Conservation (phyloP, 805 yeast species). For the Kodamaea laetipori region DNA sequence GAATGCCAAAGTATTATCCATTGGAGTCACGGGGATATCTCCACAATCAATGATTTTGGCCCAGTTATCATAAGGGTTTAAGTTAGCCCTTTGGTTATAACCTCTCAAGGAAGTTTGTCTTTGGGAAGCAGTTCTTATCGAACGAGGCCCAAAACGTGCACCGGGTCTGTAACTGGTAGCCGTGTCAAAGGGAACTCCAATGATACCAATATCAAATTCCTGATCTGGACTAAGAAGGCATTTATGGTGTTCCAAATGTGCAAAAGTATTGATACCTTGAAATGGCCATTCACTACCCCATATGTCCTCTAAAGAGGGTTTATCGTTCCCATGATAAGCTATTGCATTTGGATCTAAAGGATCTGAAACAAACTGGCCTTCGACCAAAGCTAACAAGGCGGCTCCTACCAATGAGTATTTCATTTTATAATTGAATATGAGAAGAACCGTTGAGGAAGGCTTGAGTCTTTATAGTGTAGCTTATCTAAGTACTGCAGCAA, state of each 20-base stretch:
- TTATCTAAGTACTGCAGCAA: no score
- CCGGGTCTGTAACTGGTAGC: constrained; percentile 80
- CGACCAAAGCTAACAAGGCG: neutral
- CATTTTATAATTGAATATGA: no score
- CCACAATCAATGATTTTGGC: constrained; percentile 57
- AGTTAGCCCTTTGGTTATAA: constrained; percentile 64
- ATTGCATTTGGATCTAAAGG: neutral
- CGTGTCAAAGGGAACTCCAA: constrained; percentile 85
- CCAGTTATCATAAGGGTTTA: constrained; percentile 53
- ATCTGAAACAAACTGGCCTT: neutral
- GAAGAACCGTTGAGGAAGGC: neutral
- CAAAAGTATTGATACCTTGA: constrained; percentile 69
- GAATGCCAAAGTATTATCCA: constrained; percentile 56
- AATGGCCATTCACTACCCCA: constrained; percentile 82
- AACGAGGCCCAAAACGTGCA: constrained; percentile 80
- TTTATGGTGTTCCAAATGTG: constrained; percentile 62
- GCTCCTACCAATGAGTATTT: neutral
- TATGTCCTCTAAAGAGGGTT: constrained; percentile 47
- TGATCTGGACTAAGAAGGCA: constrained; percentile 55
- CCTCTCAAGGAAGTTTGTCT: constrained; percentile 72
- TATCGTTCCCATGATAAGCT: neutral
- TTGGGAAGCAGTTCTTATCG: constrained; percentile 67
- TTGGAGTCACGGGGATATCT: constrained; percentile 60
- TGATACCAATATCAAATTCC: constrained; percentile 65
- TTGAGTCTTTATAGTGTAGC: constrained; percentile 1